Percentiles rank a stretch among this genome's conserved stretches.
These are phyloP conservation scores for Neoscytalidium dimidiatum DNA, from an alignment of 2,329 filamentous ascomycete genomes.

Conservation along the genomic window DNA sequence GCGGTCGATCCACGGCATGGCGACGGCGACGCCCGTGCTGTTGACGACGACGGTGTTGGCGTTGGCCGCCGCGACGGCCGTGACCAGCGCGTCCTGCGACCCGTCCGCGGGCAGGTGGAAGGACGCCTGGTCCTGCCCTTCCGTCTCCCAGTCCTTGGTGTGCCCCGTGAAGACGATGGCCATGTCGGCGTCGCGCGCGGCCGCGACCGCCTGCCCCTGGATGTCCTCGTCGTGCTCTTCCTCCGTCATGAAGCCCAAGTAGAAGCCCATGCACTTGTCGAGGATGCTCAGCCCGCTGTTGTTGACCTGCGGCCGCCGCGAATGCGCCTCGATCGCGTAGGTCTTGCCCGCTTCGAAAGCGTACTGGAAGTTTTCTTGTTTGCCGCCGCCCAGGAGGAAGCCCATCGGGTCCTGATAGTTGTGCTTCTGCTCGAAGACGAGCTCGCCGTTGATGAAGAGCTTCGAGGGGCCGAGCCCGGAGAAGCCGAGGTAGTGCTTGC, in stretches of 20 bases:
- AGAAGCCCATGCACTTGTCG: slow-evolving; percentile 64
- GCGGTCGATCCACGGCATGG: slow-evolving; percentile 69
- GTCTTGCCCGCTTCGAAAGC: slow-evolving; percentile 65
- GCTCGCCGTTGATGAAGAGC: slow-evolving; percentile 60
- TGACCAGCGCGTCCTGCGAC: slow-evolving; percentile 65
- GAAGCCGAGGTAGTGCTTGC: slow-evolving; percentile 67
- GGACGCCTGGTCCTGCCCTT: slow-evolving; percentile 64
- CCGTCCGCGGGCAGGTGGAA: slow-evolving; percentile 60
- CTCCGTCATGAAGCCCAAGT: slow-evolving; percentile 64
- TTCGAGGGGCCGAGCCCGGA: slow-evolving; percentile 67
- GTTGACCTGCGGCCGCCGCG: slow-evolving; percentile 62
- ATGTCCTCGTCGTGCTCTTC: slow-evolving; percentile 65
- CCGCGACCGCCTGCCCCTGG: slow-evolving; percentile 59
- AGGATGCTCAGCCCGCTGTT: slow-evolving; percentile 69
- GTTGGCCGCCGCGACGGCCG: slow-evolving; percentile 65
- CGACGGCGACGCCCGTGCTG: slow-evolving; percentile 73
- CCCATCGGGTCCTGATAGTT: slow-evolving; percentile 69
- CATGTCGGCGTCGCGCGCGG: slow-evolving; percentile 71
- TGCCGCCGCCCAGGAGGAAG: slow-evolving; percentile 11
- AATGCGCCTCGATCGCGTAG: slow-evolving; percentile 61
- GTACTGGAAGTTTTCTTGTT: slow-evolving; percentile 54
- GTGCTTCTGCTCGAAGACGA: slow-evolving; percentile 54
- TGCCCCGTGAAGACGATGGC: slow-evolving; percentile 78
- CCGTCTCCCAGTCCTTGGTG: slow-evolving; percentile 76
- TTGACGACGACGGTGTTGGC: slow-evolving; percentile 70